phyloP scores from a whole-genome alignment of 179 eudicot species.

The Beta lomatogona region DNA sequence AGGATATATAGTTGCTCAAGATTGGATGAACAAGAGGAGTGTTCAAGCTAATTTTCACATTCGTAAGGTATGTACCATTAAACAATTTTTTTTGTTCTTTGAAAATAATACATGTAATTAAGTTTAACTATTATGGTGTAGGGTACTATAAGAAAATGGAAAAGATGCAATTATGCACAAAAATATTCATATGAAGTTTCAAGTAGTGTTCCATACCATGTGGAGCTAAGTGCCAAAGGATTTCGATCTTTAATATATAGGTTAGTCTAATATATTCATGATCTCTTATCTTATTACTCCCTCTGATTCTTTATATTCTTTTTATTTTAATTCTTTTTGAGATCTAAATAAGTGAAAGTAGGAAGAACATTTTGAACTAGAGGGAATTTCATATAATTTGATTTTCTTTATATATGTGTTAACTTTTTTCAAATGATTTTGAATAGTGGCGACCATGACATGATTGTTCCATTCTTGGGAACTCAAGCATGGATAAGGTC shows the following conservation, averaged over 20 bases:
- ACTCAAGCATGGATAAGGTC: constrained; percentile 42
- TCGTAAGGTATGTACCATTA: constrained; percentile 15
- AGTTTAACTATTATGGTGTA: neutral
- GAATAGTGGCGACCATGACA: constrained; percentile 39
- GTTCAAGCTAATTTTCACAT: constrained; percentile 26
- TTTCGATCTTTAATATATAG: constrained; percentile 37
- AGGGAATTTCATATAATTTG: too few relatives aligned
- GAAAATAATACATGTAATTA: neutral
- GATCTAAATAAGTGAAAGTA: too few relatives aligned
- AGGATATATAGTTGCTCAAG: constrained; percentile 19
- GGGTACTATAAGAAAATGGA: constrained; percentile 23
- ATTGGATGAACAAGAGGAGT: constrained; percentile 28
- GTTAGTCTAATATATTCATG: neutral
- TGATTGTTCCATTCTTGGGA: constrained; percentile 34
- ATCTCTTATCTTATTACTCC: neutral
- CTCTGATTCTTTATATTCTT: too few relatives aligned
- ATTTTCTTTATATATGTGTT: too few relatives aligned
- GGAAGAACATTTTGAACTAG: too few relatives aligned
- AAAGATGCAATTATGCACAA: constrained; percentile 22
- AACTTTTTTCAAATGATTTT: neutral
- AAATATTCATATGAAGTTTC: constrained; percentile 23
- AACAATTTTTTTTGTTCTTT: neutral
- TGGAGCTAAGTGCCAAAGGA: constrained; percentile 29
- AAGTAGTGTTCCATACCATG: constrained; percentile 33
- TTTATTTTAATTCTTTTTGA: too few relatives aligned